These are phyloP conservation scores for Paramecium sonneborni DNA, from an alignment of 73 alveolate genomes.

Conservation along the genomic window DNA sequence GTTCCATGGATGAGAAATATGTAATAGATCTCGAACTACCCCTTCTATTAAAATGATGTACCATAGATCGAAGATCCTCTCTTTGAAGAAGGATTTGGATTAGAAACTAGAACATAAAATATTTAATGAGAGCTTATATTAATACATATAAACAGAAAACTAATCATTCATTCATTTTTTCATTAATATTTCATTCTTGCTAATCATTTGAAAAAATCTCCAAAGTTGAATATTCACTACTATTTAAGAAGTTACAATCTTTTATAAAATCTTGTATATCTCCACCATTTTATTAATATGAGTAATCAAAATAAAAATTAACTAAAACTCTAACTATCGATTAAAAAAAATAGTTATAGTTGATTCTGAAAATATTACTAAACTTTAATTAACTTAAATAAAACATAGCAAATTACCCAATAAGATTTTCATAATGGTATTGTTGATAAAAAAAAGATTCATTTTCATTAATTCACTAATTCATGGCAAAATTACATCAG, in stretches of 20 bases:
- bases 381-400: background rate
- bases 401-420: background rate
- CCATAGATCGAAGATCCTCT: conserved; percentile 65
- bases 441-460: too few relatives aligned
- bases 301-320: too few relatives aligned
- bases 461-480: too few relatives aligned
- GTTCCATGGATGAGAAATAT: conserved; percentile 59
- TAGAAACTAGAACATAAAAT: conserved; percentile 22
- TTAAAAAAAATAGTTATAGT: too few relatives aligned
- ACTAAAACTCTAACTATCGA: too few relatives aligned
- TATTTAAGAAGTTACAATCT: too few relatives aligned
- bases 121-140: background rate
- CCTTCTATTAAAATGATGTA: conserved; percentile 44
- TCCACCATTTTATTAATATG: too few relatives aligned
- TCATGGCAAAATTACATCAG: too few relatives aligned
- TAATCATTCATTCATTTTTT: too few relatives aligned
- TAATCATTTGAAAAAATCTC: background rate
- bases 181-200: background rate
- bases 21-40: conserved; percentile 61
- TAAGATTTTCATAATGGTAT: background rate
- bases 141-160: too few relatives aligned
- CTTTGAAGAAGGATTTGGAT: conserved; percentile 56
- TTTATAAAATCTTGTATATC: too few relatives aligned
- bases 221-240: too few relatives aligned
- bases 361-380: background rate